Evolutionary conservation across 2,329 filamentous ascomycete genomes (phyloP).

Genomic region (Aspergillus sp.): DNA sequence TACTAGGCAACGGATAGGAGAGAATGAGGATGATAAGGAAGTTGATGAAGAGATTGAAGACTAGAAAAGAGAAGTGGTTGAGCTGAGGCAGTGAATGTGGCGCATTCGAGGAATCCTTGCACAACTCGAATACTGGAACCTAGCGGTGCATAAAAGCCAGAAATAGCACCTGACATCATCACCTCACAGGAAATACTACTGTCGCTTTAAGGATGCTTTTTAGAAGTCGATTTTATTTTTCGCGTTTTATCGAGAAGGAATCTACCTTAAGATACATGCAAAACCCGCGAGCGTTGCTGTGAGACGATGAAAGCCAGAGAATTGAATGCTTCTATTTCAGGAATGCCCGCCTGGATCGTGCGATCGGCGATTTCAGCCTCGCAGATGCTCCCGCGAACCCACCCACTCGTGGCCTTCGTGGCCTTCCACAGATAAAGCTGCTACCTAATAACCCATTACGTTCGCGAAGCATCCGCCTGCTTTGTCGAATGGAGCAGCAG

Average conservation of each 20-base stretch:
- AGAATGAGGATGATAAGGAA: background rate
- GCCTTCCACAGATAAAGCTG: background rate
- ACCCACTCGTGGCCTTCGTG: background rate
- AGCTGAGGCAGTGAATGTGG: background rate
- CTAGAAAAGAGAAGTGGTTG: background rate
- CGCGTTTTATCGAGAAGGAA: background rate
- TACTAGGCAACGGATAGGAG: background rate
- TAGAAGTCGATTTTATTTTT: background rate
- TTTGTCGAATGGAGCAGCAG: background rate
- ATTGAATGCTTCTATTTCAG: background rate
- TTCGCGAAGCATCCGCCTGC: background rate
- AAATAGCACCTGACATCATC: conserved; percentile 3
- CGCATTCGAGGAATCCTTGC: background rate
- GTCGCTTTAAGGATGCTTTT: background rate
- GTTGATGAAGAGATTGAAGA: background rate
- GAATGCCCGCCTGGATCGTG: background rate
- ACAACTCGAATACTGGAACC: conserved; percentile 1
- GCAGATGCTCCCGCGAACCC: background rate
- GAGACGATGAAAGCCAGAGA: background rate
- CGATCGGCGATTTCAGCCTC: background rate
- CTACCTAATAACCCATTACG: background rate
- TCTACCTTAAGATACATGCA: background rate
- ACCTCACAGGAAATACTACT: background rate
- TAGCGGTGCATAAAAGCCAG: background rate
- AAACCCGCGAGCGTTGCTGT: background rate